Percentiles rank a stretch among this genome's conserved stretches.
Conservation (phyloP, 805 yeast genomes). For the Starmerella bombi region DNA sequence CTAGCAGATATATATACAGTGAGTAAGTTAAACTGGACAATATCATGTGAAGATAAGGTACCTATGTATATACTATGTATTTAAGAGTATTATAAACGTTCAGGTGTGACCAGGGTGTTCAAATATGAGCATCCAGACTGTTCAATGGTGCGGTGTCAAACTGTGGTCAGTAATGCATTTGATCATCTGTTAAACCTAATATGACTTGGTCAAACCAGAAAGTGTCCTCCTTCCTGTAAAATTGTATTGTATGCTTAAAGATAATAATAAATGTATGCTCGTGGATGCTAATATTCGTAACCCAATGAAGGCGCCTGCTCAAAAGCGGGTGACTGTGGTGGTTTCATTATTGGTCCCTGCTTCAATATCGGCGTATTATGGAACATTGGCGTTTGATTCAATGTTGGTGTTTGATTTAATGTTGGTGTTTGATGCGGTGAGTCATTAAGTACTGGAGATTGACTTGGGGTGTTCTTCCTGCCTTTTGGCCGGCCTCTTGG, state of each 20-base stretch:
- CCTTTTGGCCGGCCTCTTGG: constrained; percentile 18
- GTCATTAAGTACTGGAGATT: background rate
- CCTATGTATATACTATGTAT: no score
- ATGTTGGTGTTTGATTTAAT: background rate
- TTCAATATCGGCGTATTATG: background rate
- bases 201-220: no score
- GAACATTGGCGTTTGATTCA: background rate
- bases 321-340: background rate
- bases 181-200: no score
- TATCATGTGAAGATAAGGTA: no score
- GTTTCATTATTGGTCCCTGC: background rate
- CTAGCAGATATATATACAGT: no score
- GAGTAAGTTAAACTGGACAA: no score
- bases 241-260: background rate
- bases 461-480: constrained; percentile 9
- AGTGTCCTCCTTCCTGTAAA: background rate
- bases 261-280: background rate
- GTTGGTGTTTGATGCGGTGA: background rate
- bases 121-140: no score
- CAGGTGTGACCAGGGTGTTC: no score
- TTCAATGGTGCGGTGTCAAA: no score
- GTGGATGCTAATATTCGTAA: background rate
- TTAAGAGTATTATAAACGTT: no score
- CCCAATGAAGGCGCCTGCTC: background rate
- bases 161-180: no score